Evolutionary conservation across 768 basidiomycete species (phyloP).

Genomic region (Calocybe cyanea): DNA sequence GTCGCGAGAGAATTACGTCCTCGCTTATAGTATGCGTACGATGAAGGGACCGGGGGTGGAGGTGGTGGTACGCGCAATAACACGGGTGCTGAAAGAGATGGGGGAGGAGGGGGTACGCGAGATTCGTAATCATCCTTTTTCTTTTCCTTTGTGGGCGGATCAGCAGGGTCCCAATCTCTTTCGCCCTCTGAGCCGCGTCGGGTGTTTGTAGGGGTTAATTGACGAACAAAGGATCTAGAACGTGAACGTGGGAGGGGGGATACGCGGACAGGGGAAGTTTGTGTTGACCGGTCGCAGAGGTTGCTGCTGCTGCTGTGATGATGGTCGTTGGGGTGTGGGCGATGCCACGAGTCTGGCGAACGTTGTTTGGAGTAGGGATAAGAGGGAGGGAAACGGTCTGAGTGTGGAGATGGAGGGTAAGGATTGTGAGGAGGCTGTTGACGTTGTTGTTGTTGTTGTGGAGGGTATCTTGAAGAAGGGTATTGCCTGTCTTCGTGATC

Average conservation of each 20-base stretch:
- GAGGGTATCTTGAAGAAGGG: not conserved
- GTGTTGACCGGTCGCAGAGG: not conserved
- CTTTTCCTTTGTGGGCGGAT: too few relatives aligned
- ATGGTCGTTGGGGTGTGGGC: not conserved
- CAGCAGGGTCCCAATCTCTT: too few relatives aligned
- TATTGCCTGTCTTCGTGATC: not conserved
- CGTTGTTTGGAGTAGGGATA: not conserved
- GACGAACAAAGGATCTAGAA: slow-evolving; percentile 1
- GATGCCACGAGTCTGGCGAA: slow-evolving; percentile 2
- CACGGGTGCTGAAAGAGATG: slow-evolving; percentile 7
- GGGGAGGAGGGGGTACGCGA: slow-evolving; percentile 4
- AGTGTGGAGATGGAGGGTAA: not conserved
- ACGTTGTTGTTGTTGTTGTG: not conserved
- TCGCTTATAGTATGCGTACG: too few relatives aligned
- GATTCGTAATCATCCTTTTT: not conserved
- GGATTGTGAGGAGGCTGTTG: not conserved
- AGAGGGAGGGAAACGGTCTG: not conserved
- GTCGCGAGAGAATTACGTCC: too few relatives aligned
- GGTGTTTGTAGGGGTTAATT: slow-evolving; percentile 4
- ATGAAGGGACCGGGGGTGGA: not conserved
- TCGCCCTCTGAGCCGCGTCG: not conserved
- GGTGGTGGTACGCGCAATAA: slow-evolving; percentile 5
- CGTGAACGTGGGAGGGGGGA: slow-evolving; percentile 1
- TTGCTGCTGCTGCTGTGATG: not conserved
- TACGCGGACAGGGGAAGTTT: slow-evolving; percentile 11